Conservation (phyloP, 2,329 filamentous ascomycete species). For the Metarhizium humberi region DNA sequence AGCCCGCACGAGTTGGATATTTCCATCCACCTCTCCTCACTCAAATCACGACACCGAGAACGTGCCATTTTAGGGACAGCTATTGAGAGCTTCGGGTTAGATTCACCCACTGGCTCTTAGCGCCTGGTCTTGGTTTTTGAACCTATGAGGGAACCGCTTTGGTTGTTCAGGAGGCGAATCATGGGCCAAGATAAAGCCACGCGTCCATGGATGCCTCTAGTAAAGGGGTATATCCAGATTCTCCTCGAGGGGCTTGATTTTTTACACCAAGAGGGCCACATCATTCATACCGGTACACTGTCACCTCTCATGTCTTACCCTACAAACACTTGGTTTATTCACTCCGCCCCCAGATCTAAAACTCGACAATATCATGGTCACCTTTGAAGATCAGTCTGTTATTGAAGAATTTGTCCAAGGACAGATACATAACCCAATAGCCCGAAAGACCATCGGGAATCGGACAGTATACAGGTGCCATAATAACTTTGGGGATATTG, state of each 20-base stretch:
- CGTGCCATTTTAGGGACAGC: constrained; percentile 19
- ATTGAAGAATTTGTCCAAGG: constrained; percentile 11
- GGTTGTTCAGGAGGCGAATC: too few species aligned
- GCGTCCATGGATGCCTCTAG: constrained; percentile 13
- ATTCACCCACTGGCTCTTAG: constrained; percentile 13
- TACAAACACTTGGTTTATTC: neutral
- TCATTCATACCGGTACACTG: constrained; percentile 32
- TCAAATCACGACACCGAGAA: constrained; percentile 17
- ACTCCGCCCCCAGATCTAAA: constrained; percentile 12
- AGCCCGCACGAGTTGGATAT: constrained; percentile 12
- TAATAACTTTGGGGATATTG: constrained; percentile 10
- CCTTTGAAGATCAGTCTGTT: constrained; percentile 12
- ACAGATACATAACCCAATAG: constrained; percentile 7
- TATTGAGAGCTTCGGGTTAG: constrained; percentile 21
- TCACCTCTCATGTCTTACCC: neutral
- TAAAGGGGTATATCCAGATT: constrained; percentile 23
- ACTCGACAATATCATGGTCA: constrained; percentile 15
- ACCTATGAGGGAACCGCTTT: constrained; percentile 28
- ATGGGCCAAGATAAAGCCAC: constrained; percentile 16
- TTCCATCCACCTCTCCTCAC: neutral
- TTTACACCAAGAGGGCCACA: constrained; percentile 27
- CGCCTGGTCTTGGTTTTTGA: constrained; percentile 27
- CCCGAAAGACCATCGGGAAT: constrained; percentile 7
- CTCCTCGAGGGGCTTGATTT: constrained; percentile 30
- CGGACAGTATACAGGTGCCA: constrained; percentile 10